Evolutionary conservation across 257 asterid genomes (phyloP).

Genomic region (Solanum clarkiae): DNA sequence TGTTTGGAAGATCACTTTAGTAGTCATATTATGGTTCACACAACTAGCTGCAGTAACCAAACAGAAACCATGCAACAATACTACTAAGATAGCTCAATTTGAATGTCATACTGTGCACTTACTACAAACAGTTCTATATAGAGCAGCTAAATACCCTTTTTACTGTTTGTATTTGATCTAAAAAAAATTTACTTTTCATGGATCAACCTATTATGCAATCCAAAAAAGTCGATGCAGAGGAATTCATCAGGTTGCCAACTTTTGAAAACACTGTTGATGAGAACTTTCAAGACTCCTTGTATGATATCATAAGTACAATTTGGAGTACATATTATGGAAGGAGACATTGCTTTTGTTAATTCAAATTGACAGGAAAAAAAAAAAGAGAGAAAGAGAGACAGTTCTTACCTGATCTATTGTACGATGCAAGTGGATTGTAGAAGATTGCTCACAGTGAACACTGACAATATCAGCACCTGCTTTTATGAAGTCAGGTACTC

Average conservation of each 20-base stretch:
- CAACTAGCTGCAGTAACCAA: background rate
- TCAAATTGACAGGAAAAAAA: background rate
- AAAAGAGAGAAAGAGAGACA: background rate
- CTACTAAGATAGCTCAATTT: background rate
- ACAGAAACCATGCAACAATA: background rate
- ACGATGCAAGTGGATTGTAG: conserved; percentile 97
- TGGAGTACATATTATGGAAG: background rate
- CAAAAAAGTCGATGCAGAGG: background rate
- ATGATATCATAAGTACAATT: background rate
- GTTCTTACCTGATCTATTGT: conserved; percentile 75
- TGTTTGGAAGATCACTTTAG: background rate
- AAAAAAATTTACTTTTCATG: background rate
- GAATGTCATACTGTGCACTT: background rate
- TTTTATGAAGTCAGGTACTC: conserved; percentile 93
- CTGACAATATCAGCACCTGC: conserved; percentile 99
- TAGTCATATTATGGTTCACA: background rate
- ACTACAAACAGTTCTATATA: background rate
- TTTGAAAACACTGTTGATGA: background rate
- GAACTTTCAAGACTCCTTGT: background rate
- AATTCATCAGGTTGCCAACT: background rate
- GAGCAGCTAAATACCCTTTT: background rate
- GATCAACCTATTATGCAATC: background rate
- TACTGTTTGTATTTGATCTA: background rate
- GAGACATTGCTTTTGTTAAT: background rate
- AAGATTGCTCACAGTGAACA: conserved; percentile 92